These are phyloP conservation scores for Cladorrhinum samala DNA, from an alignment of 495 filamentous ascomycete genomes.

Conservation along the genomic window DNA sequence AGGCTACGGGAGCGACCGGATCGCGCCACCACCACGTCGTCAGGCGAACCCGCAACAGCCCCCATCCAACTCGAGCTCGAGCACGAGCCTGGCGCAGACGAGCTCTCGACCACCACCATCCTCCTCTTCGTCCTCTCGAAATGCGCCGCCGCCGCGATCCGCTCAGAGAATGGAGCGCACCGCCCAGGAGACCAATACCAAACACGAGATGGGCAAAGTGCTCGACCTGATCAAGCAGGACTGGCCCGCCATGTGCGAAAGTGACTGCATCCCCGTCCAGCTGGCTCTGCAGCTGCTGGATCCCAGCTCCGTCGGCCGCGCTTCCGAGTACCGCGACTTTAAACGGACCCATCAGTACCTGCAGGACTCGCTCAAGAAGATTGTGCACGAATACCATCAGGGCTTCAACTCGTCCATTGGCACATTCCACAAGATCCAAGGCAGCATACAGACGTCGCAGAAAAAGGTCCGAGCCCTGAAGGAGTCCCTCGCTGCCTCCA, in stretches of 20 bases:
- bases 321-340: conserved; percentile 79
- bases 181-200: conserved; percentile 35
- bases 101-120: conserved; percentile 7
- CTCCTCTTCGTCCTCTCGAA: conserved; percentile 18
- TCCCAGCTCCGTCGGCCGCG: conserved; percentile 83
- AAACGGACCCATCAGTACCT: conserved; percentile 73
- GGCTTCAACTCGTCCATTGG: conserved; percentile 99
- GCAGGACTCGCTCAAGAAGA: conserved; percentile 84
- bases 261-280: conserved; percentile 85
- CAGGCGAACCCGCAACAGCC: conserved; percentile 24
- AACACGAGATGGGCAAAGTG: conserved; percentile 43
- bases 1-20: conserved; percentile 37
- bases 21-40: conserved; percentile 23
- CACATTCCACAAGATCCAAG: conserved; percentile 96
- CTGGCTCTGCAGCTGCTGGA: conserved; percentile 90
- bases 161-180: conserved; percentile 17
- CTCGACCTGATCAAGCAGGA: conserved; percentile 68
- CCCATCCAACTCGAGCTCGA: not conserved
- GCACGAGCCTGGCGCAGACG: conserved; percentile 5
- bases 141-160: conserved; percentile 24
- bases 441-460: conserved; percentile 85
- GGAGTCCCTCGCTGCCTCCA: conserved; percentile 75
- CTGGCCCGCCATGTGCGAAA: conserved; percentile 85
- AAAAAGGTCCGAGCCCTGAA: conserved; percentile 74
- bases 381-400: conserved; percentile 98